Evolutionary conservation across 768 basidiomycete species (phyloP), one percentile per base, ranked within the genome.

Genomic region (Brasilioporus rufonigricans): DNA sequence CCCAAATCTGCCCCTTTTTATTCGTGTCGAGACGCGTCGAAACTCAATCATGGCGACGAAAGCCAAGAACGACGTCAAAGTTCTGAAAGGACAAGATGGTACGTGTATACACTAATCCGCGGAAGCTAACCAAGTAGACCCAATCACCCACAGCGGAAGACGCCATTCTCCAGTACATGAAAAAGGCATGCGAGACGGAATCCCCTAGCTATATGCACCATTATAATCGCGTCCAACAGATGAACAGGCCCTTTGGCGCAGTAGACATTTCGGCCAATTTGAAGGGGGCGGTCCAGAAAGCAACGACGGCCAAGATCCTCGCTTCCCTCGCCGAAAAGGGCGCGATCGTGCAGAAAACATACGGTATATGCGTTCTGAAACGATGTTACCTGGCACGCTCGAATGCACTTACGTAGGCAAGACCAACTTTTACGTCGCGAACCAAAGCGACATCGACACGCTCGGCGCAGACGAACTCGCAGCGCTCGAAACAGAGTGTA

Each of bases 201-300:
- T 31, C 8, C 4, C 11, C 24, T 41, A 50, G 24, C 38, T 60
- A 50, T 57, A 67, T 50, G 52, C 54, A 39, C 26, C n/a, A n/a
- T 39, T 21, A 21, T 21, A 8, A 1, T 1, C 24, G 14, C n/a
- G 44, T 39, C 21, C 35, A 43, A 33, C 63, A 93, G 91, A 91
- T 93, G 83, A 96, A 96, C 71, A 81, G 93, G n/a, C 93, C 93
- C 7, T 95, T 87, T 64, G 93, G 93, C 9, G 92, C 91, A 56
- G 93, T 94, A 33, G 93, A 97, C 67, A 86, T 96, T 6, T 81
- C 89, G 16, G 91, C 93, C 11, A 97, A 97, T 71, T 74, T 97
- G 29, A 95, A 95, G 71, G 91, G 91, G 48, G 86, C 87, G 11
- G 86, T 96, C 5, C 85, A 91, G 8, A 97, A 97, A 67, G 73